Percentiles rank a stretch among this genome's conserved stretches.
Conservation (phyloP, 2,329 filamentous ascomycete species). For the Phoma herbarum region DNA sequence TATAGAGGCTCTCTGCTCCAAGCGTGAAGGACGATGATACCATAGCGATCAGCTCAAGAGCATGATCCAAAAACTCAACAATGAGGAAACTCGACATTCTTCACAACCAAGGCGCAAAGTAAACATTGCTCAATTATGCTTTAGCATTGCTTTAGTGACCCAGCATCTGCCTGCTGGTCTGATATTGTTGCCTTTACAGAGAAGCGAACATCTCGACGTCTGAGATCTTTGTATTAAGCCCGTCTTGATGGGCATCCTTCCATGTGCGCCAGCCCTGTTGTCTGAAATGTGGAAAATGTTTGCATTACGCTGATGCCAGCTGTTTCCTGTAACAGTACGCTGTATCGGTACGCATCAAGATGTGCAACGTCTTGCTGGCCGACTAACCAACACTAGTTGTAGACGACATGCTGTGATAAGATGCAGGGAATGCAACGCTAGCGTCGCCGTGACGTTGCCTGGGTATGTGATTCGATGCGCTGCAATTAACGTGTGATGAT, state of each 20-base stretch:
- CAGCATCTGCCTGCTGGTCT: neutral
- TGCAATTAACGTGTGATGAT: slow-evolving; percentile 73
- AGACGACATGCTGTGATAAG: neutral
- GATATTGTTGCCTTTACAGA: slow-evolving; percentile 13
- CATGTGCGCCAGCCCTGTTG: slow-evolving; percentile 5
- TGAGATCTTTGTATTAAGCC: slow-evolving; percentile 6
- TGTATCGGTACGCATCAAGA: slow-evolving; percentile 8
- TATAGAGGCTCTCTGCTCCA: neutral
- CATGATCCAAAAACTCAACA: slow-evolving; percentile 6
- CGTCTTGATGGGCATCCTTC: neutral
- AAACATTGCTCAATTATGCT: neutral
- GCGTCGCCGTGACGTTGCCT: neutral
- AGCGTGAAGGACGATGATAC: slow-evolving; percentile 13
- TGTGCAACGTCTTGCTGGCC: slow-evolving; percentile 10
- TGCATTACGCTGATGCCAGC: neutral
- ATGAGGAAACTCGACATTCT: neutral
- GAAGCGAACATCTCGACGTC: slow-evolving; percentile 10
- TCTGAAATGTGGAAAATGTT: neutral
- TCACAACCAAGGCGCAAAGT: neutral
- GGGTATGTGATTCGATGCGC: slow-evolving; percentile 1
- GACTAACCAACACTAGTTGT: slow-evolving; percentile 4
- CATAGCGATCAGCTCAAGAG: slow-evolving; percentile 7
- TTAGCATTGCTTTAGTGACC: neutral
- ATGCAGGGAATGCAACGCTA: neutral
- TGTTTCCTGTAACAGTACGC: neutral